Conservation (phyloP, 2,329 filamentous ascomycete species). For the Diaporthe destruens region DNA sequence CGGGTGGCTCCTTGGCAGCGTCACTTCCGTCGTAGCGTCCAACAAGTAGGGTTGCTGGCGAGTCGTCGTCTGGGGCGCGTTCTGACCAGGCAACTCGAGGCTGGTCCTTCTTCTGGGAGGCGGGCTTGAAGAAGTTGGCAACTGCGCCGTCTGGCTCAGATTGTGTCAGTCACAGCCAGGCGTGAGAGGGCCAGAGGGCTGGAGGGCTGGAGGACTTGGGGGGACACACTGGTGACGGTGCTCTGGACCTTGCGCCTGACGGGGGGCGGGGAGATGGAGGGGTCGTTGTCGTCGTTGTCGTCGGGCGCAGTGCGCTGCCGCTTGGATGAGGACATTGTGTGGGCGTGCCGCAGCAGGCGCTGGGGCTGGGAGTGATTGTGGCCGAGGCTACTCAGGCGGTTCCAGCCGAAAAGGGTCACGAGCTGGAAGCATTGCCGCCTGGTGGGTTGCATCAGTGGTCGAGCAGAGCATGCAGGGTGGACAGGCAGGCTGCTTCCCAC, state of each 20-base stretch:
- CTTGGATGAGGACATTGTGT: slow-evolving; percentile 42
- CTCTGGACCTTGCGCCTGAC: slow-evolving; percentile 66
- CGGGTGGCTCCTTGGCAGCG: slow-evolving; percentile 45
- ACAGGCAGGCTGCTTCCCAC: no score
- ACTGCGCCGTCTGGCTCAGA: slow-evolving; percentile 71
- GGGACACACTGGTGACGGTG: slow-evolving; percentile 62
- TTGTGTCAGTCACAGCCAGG: slow-evolving; percentile 41
- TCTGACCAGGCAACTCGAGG: slow-evolving; percentile 76
- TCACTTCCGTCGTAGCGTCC: slow-evolving; percentile 72
- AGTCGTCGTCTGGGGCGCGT: slow-evolving; percentile 65
- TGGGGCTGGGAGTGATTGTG: neutral
- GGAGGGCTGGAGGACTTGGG: no score
- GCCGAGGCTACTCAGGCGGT: neutral
- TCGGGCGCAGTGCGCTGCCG: slow-evolving; percentile 42
- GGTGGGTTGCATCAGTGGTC: neutral
- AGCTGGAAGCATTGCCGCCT: slow-evolving; percentile 1
- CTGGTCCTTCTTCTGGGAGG: slow-evolving; percentile 84
- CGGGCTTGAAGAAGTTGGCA: slow-evolving; percentile 88
- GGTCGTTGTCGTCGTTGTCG: slow-evolving; percentile 47
- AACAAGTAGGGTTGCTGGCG: slow-evolving; percentile 74
- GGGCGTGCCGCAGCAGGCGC: neutral
- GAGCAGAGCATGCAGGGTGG: neutral
- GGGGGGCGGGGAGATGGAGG: slow-evolving; percentile 65
- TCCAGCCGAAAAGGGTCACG: slow-evolving; percentile 1
- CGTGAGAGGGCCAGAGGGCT: no score